These are phyloP conservation scores for Yamadazyma atlantica DNA, from an alignment of 1,139 yeast species.

Conservation along the genomic window DNA sequence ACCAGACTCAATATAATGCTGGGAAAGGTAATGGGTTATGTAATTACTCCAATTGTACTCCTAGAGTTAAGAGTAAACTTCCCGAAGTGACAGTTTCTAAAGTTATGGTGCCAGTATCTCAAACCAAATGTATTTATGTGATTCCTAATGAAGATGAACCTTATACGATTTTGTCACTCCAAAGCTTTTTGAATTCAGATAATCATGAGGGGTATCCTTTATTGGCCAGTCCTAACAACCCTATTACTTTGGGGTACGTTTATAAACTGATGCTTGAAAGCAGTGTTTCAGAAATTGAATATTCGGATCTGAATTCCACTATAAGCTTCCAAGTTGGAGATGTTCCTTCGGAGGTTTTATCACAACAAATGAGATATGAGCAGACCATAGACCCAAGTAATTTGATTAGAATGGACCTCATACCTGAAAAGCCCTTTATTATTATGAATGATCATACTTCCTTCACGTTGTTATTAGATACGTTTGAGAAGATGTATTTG, in stretches of 20 bases:
- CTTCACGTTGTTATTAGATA: slow-evolving; percentile 35
- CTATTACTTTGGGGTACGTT: slow-evolving; percentile 37
- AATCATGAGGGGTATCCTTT: slow-evolving; percentile 48
- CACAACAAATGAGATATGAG: slow-evolving; percentile 29
- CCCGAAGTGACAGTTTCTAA: slow-evolving; percentile 33
- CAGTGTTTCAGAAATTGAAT: slow-evolving; percentile 15
- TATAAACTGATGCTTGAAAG: slow-evolving; percentile 26
- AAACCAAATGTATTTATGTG: slow-evolving; percentile 29
- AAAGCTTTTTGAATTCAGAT: slow-evolving; percentile 27
- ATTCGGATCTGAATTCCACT: slow-evolving; percentile 5
- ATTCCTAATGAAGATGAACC: slow-evolving; percentile 23
- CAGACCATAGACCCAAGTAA: slow-evolving; percentile 9
- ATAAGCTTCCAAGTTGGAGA: slow-evolving; percentile 27
- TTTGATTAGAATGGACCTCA: slow-evolving; percentile 17
- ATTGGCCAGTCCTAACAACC: slow-evolving; percentile 25
- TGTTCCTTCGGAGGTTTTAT: slow-evolving; percentile 19
- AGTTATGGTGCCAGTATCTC: slow-evolving; percentile 33
- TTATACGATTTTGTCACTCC: slow-evolving; percentile 23
- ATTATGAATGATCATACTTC: slow-evolving; percentile 36
- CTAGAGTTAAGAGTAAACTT: slow-evolving; percentile 27
- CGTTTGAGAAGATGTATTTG: slow-evolving; percentile 41
- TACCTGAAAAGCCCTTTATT: slow-evolving; percentile 21
- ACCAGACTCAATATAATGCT: slow-evolving; percentile 19
- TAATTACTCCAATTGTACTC: slow-evolving; percentile 32
- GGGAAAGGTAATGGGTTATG: slow-evolving; percentile 46